Conservation (phyloP, 352 stramenopile species). For the Phytopythium mirpurense region DNA sequence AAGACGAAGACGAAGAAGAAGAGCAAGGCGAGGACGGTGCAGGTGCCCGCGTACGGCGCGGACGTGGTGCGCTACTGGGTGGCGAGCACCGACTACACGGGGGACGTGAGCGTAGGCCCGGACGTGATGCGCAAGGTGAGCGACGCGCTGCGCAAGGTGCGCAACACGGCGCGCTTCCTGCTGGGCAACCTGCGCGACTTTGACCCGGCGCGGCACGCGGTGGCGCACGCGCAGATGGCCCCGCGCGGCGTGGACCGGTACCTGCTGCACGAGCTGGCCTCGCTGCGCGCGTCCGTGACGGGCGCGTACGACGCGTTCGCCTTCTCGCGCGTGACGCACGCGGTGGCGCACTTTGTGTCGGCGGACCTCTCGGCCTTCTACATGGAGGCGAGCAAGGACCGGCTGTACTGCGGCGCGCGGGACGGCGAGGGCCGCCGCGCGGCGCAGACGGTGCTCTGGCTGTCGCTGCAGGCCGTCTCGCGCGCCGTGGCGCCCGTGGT, state of each 20-base stretch:
- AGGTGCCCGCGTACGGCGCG: conserved; percentile 90
- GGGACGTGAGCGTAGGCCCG: conserved; percentile 92
- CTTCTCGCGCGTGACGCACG: conserved; percentile 92
- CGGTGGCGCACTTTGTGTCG: conserved; percentile 90
- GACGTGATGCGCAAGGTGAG: conserved; percentile 89
- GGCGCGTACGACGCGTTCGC: conserved; percentile 79
- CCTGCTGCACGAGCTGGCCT: conserved; percentile 91
- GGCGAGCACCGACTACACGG: conserved; percentile 95
- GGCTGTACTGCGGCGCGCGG: conserved; percentile 93
- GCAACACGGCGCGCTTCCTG: conserved; percentile 97
- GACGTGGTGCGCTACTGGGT: conserved; percentile 98
- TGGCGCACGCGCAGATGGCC: conserved; percentile 86
- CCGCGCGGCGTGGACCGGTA: conserved; percentile 90
- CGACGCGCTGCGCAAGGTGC: conserved; percentile 81
- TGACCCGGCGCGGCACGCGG: conserved; percentile 66
- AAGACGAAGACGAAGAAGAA: conserved; percentile 73
- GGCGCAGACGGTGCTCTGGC: conserved; percentile 87
- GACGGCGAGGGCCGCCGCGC: conserved; percentile 74
- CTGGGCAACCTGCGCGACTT: conserved; percentile 96
- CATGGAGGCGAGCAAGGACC: conserved; percentile 96
- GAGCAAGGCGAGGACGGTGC: conserved; percentile 43
- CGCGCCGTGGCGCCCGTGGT: conserved; percentile 86
- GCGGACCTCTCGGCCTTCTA: conserved; percentile 98
- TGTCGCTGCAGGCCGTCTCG: conserved; percentile 58
- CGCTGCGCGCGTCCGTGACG: conserved; percentile 83